Evolutionary conservation across 768 basidiomycete genomes (phyloP).

Genomic region (Daedaleopsis sinensis): DNA sequence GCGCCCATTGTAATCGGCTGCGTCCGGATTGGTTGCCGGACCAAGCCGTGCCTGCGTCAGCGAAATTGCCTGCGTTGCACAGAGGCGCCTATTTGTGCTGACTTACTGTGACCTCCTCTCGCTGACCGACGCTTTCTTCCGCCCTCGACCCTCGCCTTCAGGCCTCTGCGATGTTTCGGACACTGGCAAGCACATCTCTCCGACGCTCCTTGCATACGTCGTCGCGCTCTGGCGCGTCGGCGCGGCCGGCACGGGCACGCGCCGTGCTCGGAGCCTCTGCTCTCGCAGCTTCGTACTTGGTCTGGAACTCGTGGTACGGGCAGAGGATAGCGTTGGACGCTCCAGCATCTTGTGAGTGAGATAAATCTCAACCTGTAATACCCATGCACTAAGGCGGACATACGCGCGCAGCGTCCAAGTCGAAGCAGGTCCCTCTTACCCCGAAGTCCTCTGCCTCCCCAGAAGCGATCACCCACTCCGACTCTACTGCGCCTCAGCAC

Average conservation of each 20-base stretch:
- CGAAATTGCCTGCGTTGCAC: conserved; percentile 11
- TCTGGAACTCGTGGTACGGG: conserved; percentile 32
- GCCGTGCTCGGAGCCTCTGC: conserved; percentile 34
- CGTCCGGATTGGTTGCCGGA: neutral
- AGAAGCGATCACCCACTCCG: conserved; percentile 10
- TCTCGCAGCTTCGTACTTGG: conserved; percentile 34
- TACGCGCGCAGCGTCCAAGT: conserved; percentile 13
- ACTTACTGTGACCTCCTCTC: neutral
- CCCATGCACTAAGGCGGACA: neutral
- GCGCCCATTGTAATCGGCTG: conserved; percentile 9
- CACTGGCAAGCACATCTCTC: conserved; percentile 54
- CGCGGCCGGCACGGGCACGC: conserved; percentile 23
- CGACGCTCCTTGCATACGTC: conserved; percentile 56
- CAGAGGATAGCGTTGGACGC: conserved; percentile 25
- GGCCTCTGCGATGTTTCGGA: conserved; percentile 52
- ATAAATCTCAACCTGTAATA: neutral
- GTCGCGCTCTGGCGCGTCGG: conserved; percentile 21
- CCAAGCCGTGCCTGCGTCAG: conserved; percentile 12
- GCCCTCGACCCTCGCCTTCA: neutral
- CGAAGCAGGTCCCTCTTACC: conserved; percentile 19
- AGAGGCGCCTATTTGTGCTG: conserved; percentile 10
- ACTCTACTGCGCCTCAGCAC: conserved; percentile 2
- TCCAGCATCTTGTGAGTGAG: conserved; percentile 13
- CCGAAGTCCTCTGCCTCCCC: conserved; percentile 14
- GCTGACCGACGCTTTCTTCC: neutral